Base-by-base conservation (phyloP, 148 eudicot genomes). In the Silene uniflora region DNA sequence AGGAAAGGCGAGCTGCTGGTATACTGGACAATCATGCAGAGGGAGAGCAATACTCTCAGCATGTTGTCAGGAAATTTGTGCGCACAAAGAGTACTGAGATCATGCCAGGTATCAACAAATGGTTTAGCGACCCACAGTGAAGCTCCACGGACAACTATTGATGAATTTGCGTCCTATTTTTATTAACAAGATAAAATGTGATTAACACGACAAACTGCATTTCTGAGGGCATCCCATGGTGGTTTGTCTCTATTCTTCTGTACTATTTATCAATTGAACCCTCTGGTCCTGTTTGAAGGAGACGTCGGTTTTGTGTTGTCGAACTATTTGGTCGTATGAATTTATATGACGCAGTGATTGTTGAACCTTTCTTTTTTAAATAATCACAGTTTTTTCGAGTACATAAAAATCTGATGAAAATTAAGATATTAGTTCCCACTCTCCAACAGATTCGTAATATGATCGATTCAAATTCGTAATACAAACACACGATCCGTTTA, bases 1-100 rank as follows among this genome's bases (percentile, higher is more conserved):
- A 93, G 83, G 93, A 91, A 79, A 87, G 85, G 63, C 88, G 98
- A 81, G 85, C 93, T 55, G 98, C 98, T 6, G 96, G 98, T 46
- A 67, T 93, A 25, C 74, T 91, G 80, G 98, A 93, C 1, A 93
- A 91, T 78, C 74, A 65, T 73, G 78, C 74, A 8, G 98, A 93
- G 78, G 98, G 98, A 23, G 90, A 90, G 81, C 89, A 76, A 76
- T 93, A 93, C 17, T 71, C 88, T 3, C 77, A 89, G 76, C 90
- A 92, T 77, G 21, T 75, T n/a, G 47, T 93, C 54, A 80, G 96
- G 81, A 91, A 84, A 83, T 93, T 73, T 84, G 96, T 88, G 62
- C 93, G 93, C 60, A 77, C 77, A 69, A 88, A 72, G 90, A 29
- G 91, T 32, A 85, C 93, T 0, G 92, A 93, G 84, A 89, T 93